These are phyloP conservation scores for Nothophoma quercina DNA, from an alignment of 2,329 filamentous ascomycete species.

Conservation along the genomic window DNA sequence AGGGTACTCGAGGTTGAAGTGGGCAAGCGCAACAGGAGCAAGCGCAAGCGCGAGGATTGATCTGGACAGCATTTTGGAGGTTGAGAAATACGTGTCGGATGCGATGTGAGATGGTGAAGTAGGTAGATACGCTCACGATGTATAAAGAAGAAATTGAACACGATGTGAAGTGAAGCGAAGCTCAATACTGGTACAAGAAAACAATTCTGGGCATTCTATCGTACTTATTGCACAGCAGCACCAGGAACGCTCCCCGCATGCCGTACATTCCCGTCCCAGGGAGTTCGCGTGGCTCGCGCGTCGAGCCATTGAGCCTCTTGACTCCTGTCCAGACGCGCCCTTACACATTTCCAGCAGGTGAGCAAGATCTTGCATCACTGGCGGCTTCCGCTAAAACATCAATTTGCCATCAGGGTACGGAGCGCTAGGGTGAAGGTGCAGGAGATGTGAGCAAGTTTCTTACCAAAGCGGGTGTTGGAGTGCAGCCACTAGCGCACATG, in stretches of 20 bases:
- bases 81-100: conserved; percentile 1
- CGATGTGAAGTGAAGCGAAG: conserved; percentile 5
- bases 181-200: conserved; percentile 1
- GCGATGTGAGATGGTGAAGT: not conserved
- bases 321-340: conserved; percentile 19
- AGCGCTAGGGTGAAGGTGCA: conserved; percentile 17
- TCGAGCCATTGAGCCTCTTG: conserved; percentile 28
- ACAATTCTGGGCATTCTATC: conserved; percentile 24
- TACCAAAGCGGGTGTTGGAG: conserved; percentile 28
- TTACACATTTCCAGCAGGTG: conserved; percentile 29
- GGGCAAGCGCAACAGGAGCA: conserved; percentile 58
- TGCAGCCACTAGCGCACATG: conserved; percentile 26
- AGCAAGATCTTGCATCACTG: conserved; percentile 30
- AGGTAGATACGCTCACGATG: not conserved
- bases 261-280: conserved; percentile 38
- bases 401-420: conserved; percentile 14
- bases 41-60: conserved; percentile 51
- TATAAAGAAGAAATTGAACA: not conserved
- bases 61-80: conserved; percentile 41
- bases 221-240: conserved; percentile 39
- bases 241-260: conserved; percentile 25
- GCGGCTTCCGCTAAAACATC: conserved; percentile 25
- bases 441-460: conserved; percentile 45
- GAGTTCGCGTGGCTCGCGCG: conserved; percentile 31
- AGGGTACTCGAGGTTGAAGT: conserved; percentile 65